Base-by-base conservation (phyloP, 1,284 basidiomycete species). In the Pseudozyma hubeiensis region DNA sequence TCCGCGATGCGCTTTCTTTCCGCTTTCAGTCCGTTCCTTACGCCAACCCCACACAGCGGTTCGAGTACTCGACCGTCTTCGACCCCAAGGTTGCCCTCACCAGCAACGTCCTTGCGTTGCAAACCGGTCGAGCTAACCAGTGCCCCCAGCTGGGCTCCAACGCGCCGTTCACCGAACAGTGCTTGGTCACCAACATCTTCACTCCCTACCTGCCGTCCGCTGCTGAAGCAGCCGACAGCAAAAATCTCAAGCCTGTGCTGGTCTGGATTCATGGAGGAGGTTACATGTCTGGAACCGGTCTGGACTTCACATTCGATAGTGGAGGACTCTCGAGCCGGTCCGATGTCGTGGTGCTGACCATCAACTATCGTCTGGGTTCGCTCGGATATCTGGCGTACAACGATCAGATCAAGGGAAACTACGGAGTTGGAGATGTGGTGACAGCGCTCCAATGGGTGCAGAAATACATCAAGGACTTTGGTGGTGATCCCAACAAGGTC, bases 401-500 rank as follows among this genome's bases (percentile, higher is more conserved):
- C 49, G 69, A 68, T 29, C 66, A 75, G 63, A 60, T 75, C 43
- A 54, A 53, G 1, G 72, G 72, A 52, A 84, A 84, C 49, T 79
- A 80, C 39, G 82, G 78, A 8, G 51, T 81, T 5, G 66, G 69
- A 30, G 82, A 84, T 55, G 57, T 82, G 4, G 73, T 82, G 29
- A 65, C 75, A 13, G 79, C 72, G 16, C 75, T 84, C 35, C 45
- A 72, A 46, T 92, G 91, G 84, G 83, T 94, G 69, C 87, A 89
- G 58, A 86, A 85, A 34, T 88, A 85, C 46, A 83, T 85, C 52
- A 54, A 70, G 7, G 87, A 88, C 35, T 92, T 94, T 76, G 92
- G 92, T 6, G 93, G 92, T 6, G 84, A 87, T 66, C 68, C 77
- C 5, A 51, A 87, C 5, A 89, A 88, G 68, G 89, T 97, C 70